phyloP scores from a whole-genome alignment of 2,329 filamentous ascomycete species.

The Epichloe baconii region DNA sequence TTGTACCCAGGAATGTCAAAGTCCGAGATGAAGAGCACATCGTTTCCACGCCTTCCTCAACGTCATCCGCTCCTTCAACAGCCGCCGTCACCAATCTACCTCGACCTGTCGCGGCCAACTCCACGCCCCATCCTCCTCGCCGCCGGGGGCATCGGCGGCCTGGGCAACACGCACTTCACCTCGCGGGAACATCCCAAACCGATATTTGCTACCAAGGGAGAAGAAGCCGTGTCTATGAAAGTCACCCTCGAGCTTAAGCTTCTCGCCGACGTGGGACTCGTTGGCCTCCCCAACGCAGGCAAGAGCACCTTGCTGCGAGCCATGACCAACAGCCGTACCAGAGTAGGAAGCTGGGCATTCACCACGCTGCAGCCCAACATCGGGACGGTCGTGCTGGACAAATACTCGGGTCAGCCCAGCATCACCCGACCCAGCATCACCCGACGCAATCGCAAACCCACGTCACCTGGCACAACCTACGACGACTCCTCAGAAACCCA shows the following conservation, averaged over 20 bases:
- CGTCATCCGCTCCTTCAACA: constrained; percentile 49
- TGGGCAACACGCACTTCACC: constrained; percentile 89
- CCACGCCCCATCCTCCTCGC: constrained; percentile 74
- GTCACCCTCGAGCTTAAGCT: constrained; percentile 88
- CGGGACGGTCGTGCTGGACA: constrained; percentile 85
- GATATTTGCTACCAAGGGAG: constrained; percentile 79
- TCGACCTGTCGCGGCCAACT: constrained; percentile 66
- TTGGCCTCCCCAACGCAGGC: constrained; percentile 89
- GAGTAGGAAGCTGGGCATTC: constrained; percentile 92
- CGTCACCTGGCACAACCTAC: constrained; percentile 41
- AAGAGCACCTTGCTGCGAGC: constrained; percentile 87
- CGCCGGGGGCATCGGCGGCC: constrained; percentile 74
- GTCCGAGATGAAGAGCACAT: constrained; percentile 47
- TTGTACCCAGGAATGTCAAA: constrained; percentile 68
- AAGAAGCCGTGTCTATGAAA: constrained; percentile 62
- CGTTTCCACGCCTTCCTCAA: constrained; percentile 37
- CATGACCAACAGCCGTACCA: constrained; percentile 75
- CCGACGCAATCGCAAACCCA: not conserved
- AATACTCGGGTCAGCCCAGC: constrained; percentile 62
- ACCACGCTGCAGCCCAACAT: constrained; percentile 93
- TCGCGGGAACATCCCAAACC: constrained; percentile 63
- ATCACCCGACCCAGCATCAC: constrained; percentile 28
- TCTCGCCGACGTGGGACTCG: constrained; percentile 85
- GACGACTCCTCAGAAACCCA: constrained; percentile 21
- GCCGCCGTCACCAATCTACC: constrained; percentile 56